These are phyloP conservation scores for Trichosporon sp. DNA, from an alignment of 1,284 basidiomycete genomes.

Conservation along the genomic window DNA sequence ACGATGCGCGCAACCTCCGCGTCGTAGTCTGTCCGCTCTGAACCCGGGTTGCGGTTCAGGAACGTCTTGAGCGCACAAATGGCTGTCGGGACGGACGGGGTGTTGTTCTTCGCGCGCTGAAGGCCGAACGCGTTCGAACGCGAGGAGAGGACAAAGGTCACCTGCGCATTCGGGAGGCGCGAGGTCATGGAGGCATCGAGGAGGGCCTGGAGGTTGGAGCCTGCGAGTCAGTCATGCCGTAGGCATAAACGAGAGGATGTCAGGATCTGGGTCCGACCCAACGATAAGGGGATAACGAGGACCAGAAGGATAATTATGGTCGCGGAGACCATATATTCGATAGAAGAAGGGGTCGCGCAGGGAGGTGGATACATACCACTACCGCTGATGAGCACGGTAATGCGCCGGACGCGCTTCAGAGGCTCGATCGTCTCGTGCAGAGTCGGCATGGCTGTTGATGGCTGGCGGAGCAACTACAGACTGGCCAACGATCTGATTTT, in stretches of 20 bases:
- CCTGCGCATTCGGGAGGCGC: conserved; percentile 60
- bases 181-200: conserved; percentile 70
- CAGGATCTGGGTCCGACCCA: too few species aligned
- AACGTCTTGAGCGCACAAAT: conserved; percentile 83
- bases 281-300: background rate
- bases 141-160: conserved; percentile 84
- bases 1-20: conserved; percentile 71
- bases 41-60: conserved; percentile 65
- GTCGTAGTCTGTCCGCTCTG: conserved; percentile 81
- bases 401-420: conserved; percentile 31
- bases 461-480: background rate
- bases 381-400: conserved; percentile 71
- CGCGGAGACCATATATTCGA: too few species aligned
- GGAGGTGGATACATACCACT: conserved; percentile 58
- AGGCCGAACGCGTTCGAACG: conserved; percentile 88
- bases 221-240: too few species aligned
- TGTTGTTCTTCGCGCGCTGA: conserved; percentile 63
- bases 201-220: conserved; percentile 91
- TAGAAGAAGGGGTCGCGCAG: too few species aligned
- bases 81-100: conserved; percentile 71
- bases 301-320: too few species aligned
- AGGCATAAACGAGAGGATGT: too few species aligned
- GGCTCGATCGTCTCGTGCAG: conserved; percentile 23
- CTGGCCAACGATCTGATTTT: background rate
- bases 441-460: conserved; percentile 21